These are phyloP conservation scores for Filobasidium floriforme DNA, from an alignment of 768 basidiomycete species.

Conservation along the genomic window DNA sequence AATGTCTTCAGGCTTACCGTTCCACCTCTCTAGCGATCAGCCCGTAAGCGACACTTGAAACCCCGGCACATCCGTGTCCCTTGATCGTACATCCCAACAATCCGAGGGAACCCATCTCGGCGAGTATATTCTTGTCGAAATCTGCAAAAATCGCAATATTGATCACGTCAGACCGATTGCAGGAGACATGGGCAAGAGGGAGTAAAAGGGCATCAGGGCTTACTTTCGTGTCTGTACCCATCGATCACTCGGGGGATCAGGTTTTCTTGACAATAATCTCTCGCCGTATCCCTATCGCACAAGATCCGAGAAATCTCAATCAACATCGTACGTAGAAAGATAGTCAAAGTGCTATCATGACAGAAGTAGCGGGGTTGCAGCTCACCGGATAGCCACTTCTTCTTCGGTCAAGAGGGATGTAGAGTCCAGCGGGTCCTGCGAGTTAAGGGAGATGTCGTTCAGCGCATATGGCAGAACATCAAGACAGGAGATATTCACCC, in stretches of 20 bases:
- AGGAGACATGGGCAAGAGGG: not conserved
- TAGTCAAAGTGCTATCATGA: no score
- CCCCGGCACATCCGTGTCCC: slow-evolving; percentile 90
- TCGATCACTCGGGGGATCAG: slow-evolving; percentile 80
- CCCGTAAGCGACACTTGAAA: slow-evolving; percentile 84
- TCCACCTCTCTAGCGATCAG: slow-evolving; percentile 90
- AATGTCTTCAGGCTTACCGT: slow-evolving; percentile 50
- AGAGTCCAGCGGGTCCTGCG: slow-evolving; percentile 68
- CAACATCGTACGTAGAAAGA: no score
- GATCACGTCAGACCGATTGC: not conserved
- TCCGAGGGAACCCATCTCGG: slow-evolving; percentile 88
- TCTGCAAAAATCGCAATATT: slow-evolving; percentile 54
- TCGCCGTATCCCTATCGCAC: slow-evolving; percentile 55
- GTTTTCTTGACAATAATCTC: slow-evolving; percentile 56
- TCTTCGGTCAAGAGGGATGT: slow-evolving; percentile 79
- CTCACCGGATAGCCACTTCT: slow-evolving; percentile 62
- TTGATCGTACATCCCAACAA: slow-evolving; percentile 84
- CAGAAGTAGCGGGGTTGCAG: slow-evolving; percentile 37
- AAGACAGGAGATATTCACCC: not conserved
- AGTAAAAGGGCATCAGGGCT: slow-evolving; percentile 8
- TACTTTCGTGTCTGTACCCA: slow-evolving; percentile 80
- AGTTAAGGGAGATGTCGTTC: not conserved
- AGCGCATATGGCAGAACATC: not conserved
- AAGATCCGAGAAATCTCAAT: no score
- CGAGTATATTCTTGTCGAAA: slow-evolving; percentile 66